Base-by-base conservation (phyloP, 2,329 filamentous ascomycete species). In the Paramyrothecium sp. region DNA sequence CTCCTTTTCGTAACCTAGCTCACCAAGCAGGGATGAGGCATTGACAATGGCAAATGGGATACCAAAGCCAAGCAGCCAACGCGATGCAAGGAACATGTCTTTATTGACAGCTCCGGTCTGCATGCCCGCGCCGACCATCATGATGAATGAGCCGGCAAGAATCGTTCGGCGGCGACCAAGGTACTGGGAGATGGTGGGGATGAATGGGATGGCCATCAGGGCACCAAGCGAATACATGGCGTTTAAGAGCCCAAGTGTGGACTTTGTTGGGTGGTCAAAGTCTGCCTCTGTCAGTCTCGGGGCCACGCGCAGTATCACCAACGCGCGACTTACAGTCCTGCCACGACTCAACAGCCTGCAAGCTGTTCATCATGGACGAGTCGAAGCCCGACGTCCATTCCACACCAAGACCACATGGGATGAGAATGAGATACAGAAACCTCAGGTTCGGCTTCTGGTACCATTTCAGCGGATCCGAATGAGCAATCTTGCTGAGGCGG, bases 361-460 rank as follows among this genome's bases (percentile, higher is more conserved):
- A 63, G 38, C 68, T 71, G 63, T 77, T 78, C 74, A 77, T 76
- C 72, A 77, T 77, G 21, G 74, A 77, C 2, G 69, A 73, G 60
- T 76, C 72, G 52, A 75, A 76, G 2, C 73, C 74, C 0, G 73
- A 75, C 0, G 80, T 82, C 74, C 72, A 75, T 60, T 77, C 73
- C 3, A 76, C 74, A 0, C 75, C 75, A n/a, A 78, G 63, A 0
- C 67, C 73, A 4, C 71, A 71, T 1, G 74, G 75, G n/a, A 76
- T 64, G 16, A 78, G 64, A 33, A 74, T 72, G 54, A 77, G 63
- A 56, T 77, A 78, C 33, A 77, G 61, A 13, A 69, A 66, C 23
- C 73, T 64, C 54, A 77, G 61, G 56, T 76, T 74, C 1, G 70
- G 73, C 55, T 77, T 77, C 26, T 71, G 62, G 61, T 75, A 76